These are phyloP conservation scores for Annulohypoxylon truncatum DNA, from an alignment of 2,329 filamentous ascomycete genomes.

Conservation along the genomic window DNA sequence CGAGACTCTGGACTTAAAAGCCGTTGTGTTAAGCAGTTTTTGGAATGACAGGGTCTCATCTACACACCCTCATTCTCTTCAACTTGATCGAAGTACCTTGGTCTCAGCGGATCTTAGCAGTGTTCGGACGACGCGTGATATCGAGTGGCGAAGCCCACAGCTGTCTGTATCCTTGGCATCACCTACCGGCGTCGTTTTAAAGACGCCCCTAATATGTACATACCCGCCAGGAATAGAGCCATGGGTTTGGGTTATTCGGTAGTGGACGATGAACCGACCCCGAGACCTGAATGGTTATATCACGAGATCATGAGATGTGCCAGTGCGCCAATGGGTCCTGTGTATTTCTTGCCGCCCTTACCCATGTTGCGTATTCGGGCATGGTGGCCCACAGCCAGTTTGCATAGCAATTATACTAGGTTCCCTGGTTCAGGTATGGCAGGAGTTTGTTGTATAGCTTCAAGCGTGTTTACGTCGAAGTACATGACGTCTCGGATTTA, in stretches of 20 bases:
- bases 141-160: constrained; percentile 7
- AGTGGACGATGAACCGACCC: constrained; percentile 6
- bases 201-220: not conserved
- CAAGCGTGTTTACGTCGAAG: not conserved
- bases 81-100: constrained; percentile 1
- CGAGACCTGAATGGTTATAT: constrained; percentile 11
- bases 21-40: not conserved
- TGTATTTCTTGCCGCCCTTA: constrained; percentile 9
- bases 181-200: not conserved
- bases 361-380: not conserved
- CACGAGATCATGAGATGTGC: constrained; percentile 21
- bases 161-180: constrained; percentile 6
- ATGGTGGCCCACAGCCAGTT: not conserved
- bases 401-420: constrained; percentile 5
- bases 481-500: constrained; percentile 12
- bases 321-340: not conserved
- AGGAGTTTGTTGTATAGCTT: not conserved
- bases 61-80: constrained; percentile 5
- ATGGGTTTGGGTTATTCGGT: constrained; percentile 17
- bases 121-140: constrained; percentile 2
- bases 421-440: constrained; percentile 20
- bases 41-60: constrained; percentile 6
- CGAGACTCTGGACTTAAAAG: not conserved
- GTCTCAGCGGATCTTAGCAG: constrained; percentile 5
- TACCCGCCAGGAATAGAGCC: constrained; percentile 6